Conservation (phyloP, 1,284 basidiomycete species). For the Tylopilus sp. region DNA sequence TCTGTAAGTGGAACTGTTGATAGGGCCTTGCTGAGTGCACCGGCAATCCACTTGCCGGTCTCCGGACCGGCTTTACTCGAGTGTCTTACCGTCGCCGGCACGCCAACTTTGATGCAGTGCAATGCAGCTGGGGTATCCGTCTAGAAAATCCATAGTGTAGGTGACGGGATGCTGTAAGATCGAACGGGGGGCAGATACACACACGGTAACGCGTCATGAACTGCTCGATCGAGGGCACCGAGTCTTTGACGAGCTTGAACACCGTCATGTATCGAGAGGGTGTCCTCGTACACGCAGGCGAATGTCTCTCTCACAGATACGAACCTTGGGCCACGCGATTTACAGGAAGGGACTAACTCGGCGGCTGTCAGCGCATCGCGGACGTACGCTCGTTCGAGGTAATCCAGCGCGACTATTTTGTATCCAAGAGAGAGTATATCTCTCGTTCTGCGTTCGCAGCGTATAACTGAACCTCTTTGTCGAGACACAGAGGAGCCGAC, state of each 20-base stretch:
- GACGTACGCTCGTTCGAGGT: conserved; percentile 93
- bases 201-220: conserved; percentile 93
- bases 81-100: conserved; percentile 96
- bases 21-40: neutral
- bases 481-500: conserved; percentile 51
- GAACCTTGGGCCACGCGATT: conserved; percentile 6
- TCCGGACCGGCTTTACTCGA: conserved; percentile 78
- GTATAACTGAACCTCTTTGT: conserved; percentile 91
- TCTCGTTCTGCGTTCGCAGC: conserved; percentile 88
- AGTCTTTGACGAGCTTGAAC: conserved; percentile 87
- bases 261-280: conserved; percentile 97
- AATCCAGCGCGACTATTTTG: conserved; percentile 92
- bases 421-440: conserved; percentile 84
- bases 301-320: conserved; percentile 69
- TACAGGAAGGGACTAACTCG: conserved; percentile 60
- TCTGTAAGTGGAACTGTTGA: conserved; percentile 42
- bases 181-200: conserved; percentile 21
- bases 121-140: conserved; percentile 95
- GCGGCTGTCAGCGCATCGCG: conserved; percentile 87
- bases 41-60: conserved; percentile 96
- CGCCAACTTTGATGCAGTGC: conserved; percentile 87
- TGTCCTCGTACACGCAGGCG: conserved; percentile 89
- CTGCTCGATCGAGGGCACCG: conserved; percentile 77
- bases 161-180: neutral
- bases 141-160: conserved; percentile 40